These are phyloP conservation scores for Citrus unshiu DNA, from an alignment of 345 rosid species.

Conservation along the genomic window DNA sequence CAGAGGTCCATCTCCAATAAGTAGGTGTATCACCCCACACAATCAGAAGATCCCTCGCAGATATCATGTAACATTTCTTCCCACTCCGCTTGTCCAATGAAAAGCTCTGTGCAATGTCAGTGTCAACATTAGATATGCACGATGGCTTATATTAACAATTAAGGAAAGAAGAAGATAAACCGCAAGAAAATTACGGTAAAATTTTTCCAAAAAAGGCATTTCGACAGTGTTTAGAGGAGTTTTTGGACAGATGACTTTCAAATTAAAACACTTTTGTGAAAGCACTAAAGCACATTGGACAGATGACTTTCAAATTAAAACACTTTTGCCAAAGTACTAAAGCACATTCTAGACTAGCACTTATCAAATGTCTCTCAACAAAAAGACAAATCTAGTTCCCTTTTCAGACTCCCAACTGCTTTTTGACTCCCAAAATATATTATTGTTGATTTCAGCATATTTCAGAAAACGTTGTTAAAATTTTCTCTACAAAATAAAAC, in stretches of 20 bases:
- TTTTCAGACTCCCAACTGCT: not conserved
- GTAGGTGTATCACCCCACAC: slow-evolving; percentile 48
- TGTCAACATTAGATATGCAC: not conserved
- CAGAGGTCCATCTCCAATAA: slow-evolving; percentile 53
- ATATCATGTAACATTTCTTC: slow-evolving; percentile 57
- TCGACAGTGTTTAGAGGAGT: not conserved
- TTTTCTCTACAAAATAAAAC: too few species aligned
- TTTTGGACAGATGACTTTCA: not conserved
- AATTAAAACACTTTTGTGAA: too few species aligned
- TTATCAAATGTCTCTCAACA: not conserved
- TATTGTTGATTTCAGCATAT: too few species aligned
- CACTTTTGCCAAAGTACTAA: too few species aligned
- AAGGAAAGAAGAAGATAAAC: not conserved
- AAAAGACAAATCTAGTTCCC: not conserved
- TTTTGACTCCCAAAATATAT: too few species aligned
- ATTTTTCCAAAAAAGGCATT: too few species aligned
- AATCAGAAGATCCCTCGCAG: slow-evolving; percentile 48
- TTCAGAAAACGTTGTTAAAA: too few species aligned
- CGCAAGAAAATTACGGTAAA: not conserved
- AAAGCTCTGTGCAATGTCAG: slow-evolving; percentile 24
- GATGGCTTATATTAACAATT: not conserved
- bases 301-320: not conserved
- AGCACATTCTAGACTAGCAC: not conserved
- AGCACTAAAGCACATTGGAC: not conserved
- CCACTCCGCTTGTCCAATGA: slow-evolving; percentile 52